Conservation (phyloP, 257 asterid species). For the Striga asiatica region DNA sequence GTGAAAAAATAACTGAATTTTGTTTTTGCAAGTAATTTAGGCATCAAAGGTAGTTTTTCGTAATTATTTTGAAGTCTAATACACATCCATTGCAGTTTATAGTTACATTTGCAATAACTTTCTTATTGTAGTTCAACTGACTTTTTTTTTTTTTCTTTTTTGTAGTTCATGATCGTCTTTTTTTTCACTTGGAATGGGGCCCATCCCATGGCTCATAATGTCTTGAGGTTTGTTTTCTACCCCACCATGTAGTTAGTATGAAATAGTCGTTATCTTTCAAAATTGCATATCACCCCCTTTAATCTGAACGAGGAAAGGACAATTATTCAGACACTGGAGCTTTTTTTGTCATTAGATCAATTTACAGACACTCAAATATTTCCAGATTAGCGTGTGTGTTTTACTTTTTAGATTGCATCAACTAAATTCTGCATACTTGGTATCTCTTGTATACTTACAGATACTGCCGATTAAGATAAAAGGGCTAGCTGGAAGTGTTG, state of each 20-base stretch:
- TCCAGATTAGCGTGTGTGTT: background rate
- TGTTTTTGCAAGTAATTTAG: too few relatives aligned
- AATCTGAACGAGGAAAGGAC: too few relatives aligned
- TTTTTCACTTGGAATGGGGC: constrained; percentile 95
- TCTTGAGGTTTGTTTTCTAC: constrained; percentile 58
- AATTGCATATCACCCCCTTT: too few relatives aligned
- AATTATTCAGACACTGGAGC: too few relatives aligned
- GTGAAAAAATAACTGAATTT: too few relatives aligned
- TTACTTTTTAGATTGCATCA: background rate
- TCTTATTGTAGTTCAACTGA: background rate
- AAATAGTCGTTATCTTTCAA: background rate
- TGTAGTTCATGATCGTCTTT: constrained; percentile 51
- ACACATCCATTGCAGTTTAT: background rate
- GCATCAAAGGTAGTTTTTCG: background rate
- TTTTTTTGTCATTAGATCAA: background rate
- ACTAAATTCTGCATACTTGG: background rate
- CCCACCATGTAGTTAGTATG: background rate
- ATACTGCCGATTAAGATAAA: constrained; percentile 78
- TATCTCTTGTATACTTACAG: constrained; percentile 19
- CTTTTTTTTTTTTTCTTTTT: constrained; percentile 10
- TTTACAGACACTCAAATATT: background rate
- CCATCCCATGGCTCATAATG: constrained; percentile 95
- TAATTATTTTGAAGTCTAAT: background rate
- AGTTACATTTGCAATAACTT: background rate
- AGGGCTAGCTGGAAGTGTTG: constrained; percentile 86